A percentile compares a stretch with the other conserved stretches of the same genome.
phyloP scores from a whole-genome alignment of 169 alveolate species.

The Amoebophrya sp. region DNA sequence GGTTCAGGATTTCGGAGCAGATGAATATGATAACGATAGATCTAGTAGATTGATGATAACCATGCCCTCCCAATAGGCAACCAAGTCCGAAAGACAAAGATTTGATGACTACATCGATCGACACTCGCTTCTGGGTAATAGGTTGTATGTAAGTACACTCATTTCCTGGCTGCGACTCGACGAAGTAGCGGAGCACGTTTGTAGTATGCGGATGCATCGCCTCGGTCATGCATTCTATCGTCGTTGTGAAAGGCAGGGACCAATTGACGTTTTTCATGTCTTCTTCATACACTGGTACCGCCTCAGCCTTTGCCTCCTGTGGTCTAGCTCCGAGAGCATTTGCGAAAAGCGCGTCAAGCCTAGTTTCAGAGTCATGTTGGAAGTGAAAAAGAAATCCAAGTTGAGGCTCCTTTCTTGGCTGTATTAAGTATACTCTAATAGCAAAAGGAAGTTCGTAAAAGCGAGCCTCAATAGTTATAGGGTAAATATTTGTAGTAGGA shows the following conservation, averaged over 20 bases:
- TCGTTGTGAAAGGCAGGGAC: background rate
- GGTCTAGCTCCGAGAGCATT: background rate
- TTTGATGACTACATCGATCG: background rate
- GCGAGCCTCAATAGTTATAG: background rate
- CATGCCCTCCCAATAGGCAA: background rate
- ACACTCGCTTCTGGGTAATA: background rate
- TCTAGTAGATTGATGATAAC: background rate
- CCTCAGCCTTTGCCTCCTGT: background rate
- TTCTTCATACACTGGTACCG: too few species aligned
- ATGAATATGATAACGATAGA: background rate
- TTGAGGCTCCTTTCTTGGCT: too few species aligned
- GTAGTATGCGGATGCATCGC: background rate
- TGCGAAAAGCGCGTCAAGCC: background rate
- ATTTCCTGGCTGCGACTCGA: too few species aligned
- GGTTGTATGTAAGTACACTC: too few species aligned
- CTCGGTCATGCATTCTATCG: background rate
- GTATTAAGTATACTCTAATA: too few species aligned
- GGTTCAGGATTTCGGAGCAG: too few species aligned
- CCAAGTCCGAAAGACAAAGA: background rate
- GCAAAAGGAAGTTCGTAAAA: background rate
- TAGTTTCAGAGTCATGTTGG: background rate
- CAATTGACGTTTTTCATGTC: background rate
- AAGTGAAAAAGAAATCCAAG: background rate
- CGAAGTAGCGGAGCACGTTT: background rate
- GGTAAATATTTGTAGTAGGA: background rate